Conservation (phyloP, 768 basidiomycete species). For the Cubamyces lactineus region DNA sequence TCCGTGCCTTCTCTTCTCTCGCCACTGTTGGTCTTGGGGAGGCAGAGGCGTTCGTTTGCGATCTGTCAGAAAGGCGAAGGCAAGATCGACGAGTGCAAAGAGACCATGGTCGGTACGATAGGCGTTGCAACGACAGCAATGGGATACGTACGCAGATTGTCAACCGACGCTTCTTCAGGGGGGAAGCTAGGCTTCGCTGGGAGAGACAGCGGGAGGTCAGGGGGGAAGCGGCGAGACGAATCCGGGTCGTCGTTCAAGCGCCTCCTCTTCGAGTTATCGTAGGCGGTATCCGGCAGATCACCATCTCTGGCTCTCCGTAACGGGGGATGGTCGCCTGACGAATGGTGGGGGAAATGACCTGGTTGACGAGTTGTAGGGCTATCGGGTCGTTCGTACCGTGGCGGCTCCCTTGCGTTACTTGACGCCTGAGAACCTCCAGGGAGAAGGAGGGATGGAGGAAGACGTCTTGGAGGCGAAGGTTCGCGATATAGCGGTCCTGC, state of each 20-base stretch:
- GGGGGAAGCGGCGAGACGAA: constrained; percentile 1
- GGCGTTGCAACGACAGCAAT: not conserved
- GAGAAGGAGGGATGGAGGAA: constrained; percentile 28
- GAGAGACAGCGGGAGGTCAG: constrained; percentile 15
- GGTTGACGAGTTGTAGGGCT: constrained; percentile 9
- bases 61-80: constrained; percentile 33
- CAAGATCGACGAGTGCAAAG: constrained; percentile 28
- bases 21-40: constrained; percentile 46
- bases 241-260: constrained; percentile 28
- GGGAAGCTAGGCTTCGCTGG: constrained; percentile 21
- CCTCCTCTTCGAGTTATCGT: constrained; percentile 29
- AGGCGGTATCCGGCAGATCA: constrained; percentile 9
- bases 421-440: constrained; percentile 1
- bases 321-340: constrained; percentile 13
- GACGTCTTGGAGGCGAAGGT: constrained; percentile 31
- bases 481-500: constrained; percentile 52
- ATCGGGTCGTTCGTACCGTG: constrained; percentile 6
- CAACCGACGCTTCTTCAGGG: constrained; percentile 12
- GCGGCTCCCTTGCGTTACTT: constrained; percentile 7
- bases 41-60: constrained; percentile 49
- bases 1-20: constrained; percentile 29
- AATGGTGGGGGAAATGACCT: constrained; percentile 17
- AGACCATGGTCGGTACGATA: constrained; percentile 33
- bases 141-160: constrained; percentile 35
- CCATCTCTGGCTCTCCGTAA: constrained; percentile 28